Evolutionary conservation across 176 grass and related monocot genomes (phyloP).

Genomic region (Aegilops tauschii): DNA sequence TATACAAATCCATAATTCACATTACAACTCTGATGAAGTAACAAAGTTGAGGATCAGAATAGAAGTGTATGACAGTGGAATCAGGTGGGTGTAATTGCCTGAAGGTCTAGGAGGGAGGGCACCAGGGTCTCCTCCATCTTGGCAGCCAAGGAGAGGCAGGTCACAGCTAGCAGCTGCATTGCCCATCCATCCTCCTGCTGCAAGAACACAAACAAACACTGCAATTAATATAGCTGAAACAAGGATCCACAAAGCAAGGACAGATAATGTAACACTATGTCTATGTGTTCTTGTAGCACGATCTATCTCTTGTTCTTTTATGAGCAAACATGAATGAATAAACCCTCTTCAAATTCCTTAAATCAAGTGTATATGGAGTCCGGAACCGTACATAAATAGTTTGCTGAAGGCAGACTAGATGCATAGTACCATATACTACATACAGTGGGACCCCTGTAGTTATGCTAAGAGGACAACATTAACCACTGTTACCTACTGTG

Average conservation of each 20-base stretch:
- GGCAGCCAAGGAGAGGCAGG: conserved; percentile 89
- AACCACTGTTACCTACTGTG: conserved; percentile 29
- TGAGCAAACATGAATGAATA: neutral
- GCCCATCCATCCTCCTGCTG: conserved; percentile 86
- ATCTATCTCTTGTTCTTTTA: conserved; percentile 20
- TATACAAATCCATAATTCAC: conserved; percentile 23
- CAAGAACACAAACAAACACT: conserved; percentile 34
- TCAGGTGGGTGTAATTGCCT: conserved; percentile 46
- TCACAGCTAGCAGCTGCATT: conserved; percentile 91
- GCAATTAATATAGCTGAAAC: conserved; percentile 36
- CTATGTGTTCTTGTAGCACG: conserved; percentile 5
- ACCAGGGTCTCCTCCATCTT: conserved; percentile 95
- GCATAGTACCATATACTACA: neutral
- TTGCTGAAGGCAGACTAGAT: neutral
- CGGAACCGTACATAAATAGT: neutral
- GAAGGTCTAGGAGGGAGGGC: conserved; percentile 82
- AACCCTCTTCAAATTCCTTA: conserved; percentile 8
- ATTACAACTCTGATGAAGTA: neutral
- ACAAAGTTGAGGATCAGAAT: neutral
- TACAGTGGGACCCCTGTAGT: neutral
- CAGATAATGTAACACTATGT: conserved; percentile 28
- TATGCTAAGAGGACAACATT: neutral
- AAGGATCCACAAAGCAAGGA: conserved; percentile 41
- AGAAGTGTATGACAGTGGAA: neutral
- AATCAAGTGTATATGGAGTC: neutral